Conservation (phyloP, 2,329 filamentous ascomycete species). For the Fusarium hostae region DNA sequence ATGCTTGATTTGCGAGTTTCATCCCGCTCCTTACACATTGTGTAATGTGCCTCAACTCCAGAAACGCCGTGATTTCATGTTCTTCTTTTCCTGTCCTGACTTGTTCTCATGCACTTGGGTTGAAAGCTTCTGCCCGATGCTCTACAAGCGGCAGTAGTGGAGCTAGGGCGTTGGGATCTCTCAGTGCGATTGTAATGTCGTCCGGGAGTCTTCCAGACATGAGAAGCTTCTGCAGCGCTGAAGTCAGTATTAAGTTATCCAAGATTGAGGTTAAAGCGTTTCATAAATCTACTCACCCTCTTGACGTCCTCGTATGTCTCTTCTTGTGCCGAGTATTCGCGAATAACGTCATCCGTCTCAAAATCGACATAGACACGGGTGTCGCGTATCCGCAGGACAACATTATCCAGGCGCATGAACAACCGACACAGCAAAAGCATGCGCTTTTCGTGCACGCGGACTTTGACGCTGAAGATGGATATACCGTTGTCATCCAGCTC, state of each 20-base stretch:
- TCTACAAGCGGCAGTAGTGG: conserved; percentile 78
- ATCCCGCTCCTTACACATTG: conserved; percentile 5
- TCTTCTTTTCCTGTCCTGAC: not conserved
- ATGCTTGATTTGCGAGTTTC: conserved; percentile 18
- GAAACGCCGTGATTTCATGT: conserved; percentile 24
- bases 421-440: conserved; percentile 86
- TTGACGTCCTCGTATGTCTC: conserved; percentile 81
- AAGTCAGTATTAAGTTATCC: not conserved
- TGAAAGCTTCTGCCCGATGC: conserved; percentile 66
- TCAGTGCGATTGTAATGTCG: conserved; percentile 78
- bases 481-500: conserved; percentile 98
- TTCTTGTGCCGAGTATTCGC: conserved; percentile 93
- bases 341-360: conserved; percentile 77
- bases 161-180: conserved; percentile 82
- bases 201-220: conserved; percentile 68
- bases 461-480: conserved; percentile 87
- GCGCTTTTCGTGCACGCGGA: conserved; percentile 90
- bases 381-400: conserved; percentile 87
- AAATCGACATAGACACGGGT: conserved; percentile 95
- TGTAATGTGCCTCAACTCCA: conserved; percentile 19
- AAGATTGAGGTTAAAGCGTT: not conserved
- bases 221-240: conserved; percentile 56
- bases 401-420: conserved; percentile 93
- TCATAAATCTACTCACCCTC: conserved; percentile 62
- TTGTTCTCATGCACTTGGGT: conserved; percentile 20